Conservation (phyloP, 208 protist genomes). For the Crithidia bombi region DNA sequence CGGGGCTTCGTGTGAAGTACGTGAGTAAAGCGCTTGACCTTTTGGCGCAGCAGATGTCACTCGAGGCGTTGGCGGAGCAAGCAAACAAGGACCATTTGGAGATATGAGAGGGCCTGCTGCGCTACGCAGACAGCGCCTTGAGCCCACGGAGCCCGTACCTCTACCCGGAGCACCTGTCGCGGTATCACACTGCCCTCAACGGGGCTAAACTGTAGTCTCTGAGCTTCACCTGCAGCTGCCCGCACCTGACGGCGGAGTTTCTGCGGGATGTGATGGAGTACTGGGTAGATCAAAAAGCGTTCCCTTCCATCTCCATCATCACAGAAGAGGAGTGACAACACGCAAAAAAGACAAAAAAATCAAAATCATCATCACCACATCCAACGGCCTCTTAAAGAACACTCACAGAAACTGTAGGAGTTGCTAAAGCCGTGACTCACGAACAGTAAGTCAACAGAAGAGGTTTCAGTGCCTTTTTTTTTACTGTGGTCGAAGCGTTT, state of each 20-base stretch:
- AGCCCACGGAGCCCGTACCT: conserved; percentile 92
- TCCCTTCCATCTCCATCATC: conserved; percentile 28
- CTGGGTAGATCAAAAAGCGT: conserved; percentile 33
- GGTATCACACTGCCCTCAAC: conserved; percentile 82
- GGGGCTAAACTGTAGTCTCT: conserved; percentile 56
- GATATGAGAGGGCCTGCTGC: conserved; percentile 88
- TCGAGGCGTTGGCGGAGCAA: conserved; percentile 80
- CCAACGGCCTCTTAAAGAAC: too few relatives aligned
- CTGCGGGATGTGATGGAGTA: conserved; percentile 41
- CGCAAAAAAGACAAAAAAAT: neutral
- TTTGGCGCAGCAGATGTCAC: conserved; percentile 53
- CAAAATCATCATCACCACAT: neutral
- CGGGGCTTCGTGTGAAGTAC: conserved; percentile 2
- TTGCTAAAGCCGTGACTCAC: too few relatives aligned
- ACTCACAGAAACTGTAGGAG: too few relatives aligned
- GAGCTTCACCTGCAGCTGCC: conserved; percentile 49
- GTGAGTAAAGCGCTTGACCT: conserved; percentile 1
- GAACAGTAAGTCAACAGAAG: too few relatives aligned
- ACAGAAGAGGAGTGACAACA: conserved; percentile 1
- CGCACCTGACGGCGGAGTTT: conserved; percentile 38
- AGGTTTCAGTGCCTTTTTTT: too few relatives aligned
- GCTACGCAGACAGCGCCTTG: conserved; percentile 57
- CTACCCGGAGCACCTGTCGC: conserved; percentile 89
- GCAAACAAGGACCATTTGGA: conserved; percentile 63
- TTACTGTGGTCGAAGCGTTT: too few relatives aligned